A percentile compares a stretch with the other conserved stretches of the same genome.
phyloP scores from a whole-genome alignment of 345 rosid genomes.

The Gossypium turneri region DNA sequence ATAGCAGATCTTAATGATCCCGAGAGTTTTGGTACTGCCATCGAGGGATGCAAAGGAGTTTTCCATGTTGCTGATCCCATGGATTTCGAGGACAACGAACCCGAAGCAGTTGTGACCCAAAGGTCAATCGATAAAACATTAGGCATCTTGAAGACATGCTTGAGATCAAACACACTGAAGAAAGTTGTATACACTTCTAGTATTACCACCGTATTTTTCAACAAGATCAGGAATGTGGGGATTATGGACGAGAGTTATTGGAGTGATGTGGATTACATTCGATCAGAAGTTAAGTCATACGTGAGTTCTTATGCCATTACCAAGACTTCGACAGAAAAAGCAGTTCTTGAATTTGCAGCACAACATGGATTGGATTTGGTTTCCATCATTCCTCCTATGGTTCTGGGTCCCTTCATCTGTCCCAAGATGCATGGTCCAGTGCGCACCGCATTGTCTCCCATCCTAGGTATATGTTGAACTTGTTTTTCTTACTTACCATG shows the following conservation, averaged over 20 bases:
- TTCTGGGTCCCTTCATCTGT: neutral
- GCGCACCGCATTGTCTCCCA: neutral
- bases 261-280: neutral
- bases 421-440: neutral
- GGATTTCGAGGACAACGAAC: neutral
- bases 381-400: neutral
- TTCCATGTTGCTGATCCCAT: neutral
- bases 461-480: neutral
- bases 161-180: neutral
- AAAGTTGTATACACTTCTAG: neutral
- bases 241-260: neutral
- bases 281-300: neutral
- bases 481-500: neutral
- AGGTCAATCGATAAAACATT: neutral
- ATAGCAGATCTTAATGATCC: neutral
- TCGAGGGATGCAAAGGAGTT: neutral
- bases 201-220: neutral
- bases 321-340: neutral
- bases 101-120: neutral
- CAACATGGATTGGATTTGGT: neutral
- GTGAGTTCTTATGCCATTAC: neutral
- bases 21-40: neutral
- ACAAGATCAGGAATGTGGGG: neutral
- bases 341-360: neutral
- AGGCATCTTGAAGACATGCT: neutral